Evolutionary conservation across 345 rosid genomes (phyloP).

Genomic region (Geranium brycei): DNA sequence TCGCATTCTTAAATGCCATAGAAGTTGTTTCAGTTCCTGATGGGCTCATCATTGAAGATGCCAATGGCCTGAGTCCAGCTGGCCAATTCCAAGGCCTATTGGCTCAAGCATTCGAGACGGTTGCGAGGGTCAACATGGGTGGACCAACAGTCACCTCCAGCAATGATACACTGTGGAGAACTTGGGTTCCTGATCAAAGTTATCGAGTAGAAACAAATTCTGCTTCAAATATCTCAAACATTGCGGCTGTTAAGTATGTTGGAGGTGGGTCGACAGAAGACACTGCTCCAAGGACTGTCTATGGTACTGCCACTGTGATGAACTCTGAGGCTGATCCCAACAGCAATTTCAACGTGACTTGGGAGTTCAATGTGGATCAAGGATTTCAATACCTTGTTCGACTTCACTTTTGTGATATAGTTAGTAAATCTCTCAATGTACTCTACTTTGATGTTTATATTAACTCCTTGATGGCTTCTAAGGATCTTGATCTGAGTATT

Average conservation of each 20-base stretch:
- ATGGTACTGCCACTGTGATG: conserved; percentile 60
- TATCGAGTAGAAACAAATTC: conserved; percentile 28
- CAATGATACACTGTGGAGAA: conserved; percentile 64
- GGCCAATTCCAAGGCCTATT: conserved; percentile 33
- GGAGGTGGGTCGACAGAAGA: conserved; percentile 36
- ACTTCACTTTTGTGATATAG: conserved; percentile 80
- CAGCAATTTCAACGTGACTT: conserved; percentile 65
- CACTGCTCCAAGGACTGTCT: conserved; percentile 56
- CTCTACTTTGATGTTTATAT: conserved; percentile 69
- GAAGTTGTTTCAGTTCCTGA: conserved; percentile 80
- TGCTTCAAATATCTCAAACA: conserved; percentile 27
- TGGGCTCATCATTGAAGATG: conserved; percentile 33
- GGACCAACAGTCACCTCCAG: conserved; percentile 39
- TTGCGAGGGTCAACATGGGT: conserved; percentile 82
- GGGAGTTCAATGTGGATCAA: conserved; percentile 54
- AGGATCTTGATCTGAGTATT: conserved; percentile 39
- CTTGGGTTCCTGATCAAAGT: conserved; percentile 56
- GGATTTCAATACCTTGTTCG: conserved; percentile 64
- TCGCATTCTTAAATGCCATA: conserved; percentile 61
- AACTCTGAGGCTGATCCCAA: conserved; percentile 32
- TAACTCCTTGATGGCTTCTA: conserved; percentile 32
- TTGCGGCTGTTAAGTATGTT: conserved; percentile 36
- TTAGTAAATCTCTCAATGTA: conserved; percentile 30
- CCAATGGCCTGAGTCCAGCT: conserved; percentile 7
- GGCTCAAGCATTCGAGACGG: conserved; percentile 61